Base-by-base conservation (phyloP, 2,329 filamentous ascomycete genomes). In the Huntiella decipiens region DNA sequence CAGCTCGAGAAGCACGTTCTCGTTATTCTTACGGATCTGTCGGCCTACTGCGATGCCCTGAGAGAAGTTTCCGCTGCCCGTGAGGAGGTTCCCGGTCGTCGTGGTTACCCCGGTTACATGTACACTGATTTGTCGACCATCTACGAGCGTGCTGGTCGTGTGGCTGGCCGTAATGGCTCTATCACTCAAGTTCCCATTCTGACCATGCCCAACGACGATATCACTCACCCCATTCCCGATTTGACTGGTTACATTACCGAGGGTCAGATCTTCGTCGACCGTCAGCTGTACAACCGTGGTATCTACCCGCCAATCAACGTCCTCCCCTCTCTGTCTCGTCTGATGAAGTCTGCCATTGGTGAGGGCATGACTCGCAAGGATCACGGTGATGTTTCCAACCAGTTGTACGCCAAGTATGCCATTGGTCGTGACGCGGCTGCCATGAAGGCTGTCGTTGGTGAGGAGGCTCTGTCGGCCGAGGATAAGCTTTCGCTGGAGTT, bases 31-130 rank as follows among this genome's bases (percentile, higher is more conserved):
- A 98, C 92, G 46, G 91, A 98, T 73, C 68, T 98, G 56, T 91
- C 91, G 1, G 86, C 91, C 43, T 98, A 98, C 73, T 98, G 92
- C 63, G 91, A 98, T 64, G 92, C 91, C 54, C 80, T 98, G 53
- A 91, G 91, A 75, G 91, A 98, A 67, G 91, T 98, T 43, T 98
- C 91, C 11, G 88, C 91, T 46, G 91, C 91, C 45, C 78, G 91
- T 68, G 91, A 98, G 73, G 91, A 98, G 78, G 91, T 98, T 38
- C 91, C 91, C 36, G 91, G 91, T 73, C 88, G 91, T 64, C 88
- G 91, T 78, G 91, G 91, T 74, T 98, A 91, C 70, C 91, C 91
- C 45, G 91, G 91, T 83, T 98, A 98, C 74, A 98, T 98, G 91
- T 98, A 98, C 73, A 98, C 91, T 55, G 92, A 98, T 77, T 82